A percentile compares a stretch with the other conserved stretches of the same genome.
Evolutionary conservation across 805 yeast species (phyloP).

Genomic region (Yueomyces sinensis): DNA sequence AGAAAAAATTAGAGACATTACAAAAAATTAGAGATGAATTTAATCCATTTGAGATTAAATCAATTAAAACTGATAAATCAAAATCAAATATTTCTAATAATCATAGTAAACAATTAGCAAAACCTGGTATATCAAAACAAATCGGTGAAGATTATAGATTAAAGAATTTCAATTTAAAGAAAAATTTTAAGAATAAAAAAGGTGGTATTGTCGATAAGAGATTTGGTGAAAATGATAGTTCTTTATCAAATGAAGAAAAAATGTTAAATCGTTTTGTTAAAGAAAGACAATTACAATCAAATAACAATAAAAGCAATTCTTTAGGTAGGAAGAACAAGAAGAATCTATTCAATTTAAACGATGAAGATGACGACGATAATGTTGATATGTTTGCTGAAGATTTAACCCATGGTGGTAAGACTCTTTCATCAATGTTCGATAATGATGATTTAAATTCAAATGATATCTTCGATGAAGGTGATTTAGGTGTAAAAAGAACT

Average conservation of each 20-base stretch:
- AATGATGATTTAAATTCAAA: constrained; percentile 29
- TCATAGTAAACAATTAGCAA: constrained; percentile 38
- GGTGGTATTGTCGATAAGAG: constrained; percentile 79
- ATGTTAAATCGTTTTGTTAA: constrained; percentile 91
- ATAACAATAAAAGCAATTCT: constrained; percentile 47
- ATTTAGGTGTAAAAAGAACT: constrained; percentile 20
- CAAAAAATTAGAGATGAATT: constrained; percentile 63
- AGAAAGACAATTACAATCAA: constrained; percentile 55
- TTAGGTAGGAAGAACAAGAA: constrained; percentile 48
- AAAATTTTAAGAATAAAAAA: constrained; percentile 48
- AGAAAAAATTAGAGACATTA: constrained; percentile 47
- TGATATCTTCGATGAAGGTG: constrained; percentile 37
- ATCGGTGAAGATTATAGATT: constrained; percentile 52
- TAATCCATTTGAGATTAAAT: constrained; percentile 78
- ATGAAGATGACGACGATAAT: constrained; percentile 34
- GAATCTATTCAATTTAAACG: constrained; percentile 57
- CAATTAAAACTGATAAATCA: constrained; percentile 51
- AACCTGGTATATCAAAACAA: constrained; percentile 58
- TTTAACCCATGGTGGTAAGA: constrained; percentile 71
- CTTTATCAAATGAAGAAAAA: constrained; percentile 75
- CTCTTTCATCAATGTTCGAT: constrained; percentile 40
- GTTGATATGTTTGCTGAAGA: constrained; percentile 27
- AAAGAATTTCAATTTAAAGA: constrained; percentile 50
- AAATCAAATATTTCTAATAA: constrained; percentile 25
- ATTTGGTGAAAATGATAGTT: constrained; percentile 74